A percentile compares a stretch with the other conserved stretches of the same genome.
Evolutionary conservation across 352 stramenopile genomes (phyloP).

Genomic region (Globisporangium carolinianum): DNA sequence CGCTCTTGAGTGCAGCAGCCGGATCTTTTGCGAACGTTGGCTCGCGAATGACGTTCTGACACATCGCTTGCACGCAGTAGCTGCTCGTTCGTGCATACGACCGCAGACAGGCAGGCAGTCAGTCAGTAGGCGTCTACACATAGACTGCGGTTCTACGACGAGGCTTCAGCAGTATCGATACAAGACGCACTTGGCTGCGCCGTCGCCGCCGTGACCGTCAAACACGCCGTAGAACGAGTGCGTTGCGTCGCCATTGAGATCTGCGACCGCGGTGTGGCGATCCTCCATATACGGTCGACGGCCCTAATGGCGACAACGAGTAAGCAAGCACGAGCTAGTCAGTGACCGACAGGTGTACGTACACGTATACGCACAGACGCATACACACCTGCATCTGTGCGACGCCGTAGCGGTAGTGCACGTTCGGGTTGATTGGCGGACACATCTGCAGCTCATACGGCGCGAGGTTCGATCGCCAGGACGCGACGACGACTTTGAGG

Average conservation of each 20-base stretch:
- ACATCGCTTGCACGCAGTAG: constrained; percentile 79
- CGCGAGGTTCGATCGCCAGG: constrained; percentile 41
- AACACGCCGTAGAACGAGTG: constrained; percentile 92
- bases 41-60: constrained; percentile 77
- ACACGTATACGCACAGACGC: not conserved
- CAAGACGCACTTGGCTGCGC: constrained; percentile 76
- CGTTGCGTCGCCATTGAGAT: constrained; percentile 73
- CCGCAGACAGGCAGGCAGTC: not conserved
- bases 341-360: too few relatives aligned
- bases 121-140: not conserved
- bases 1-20: constrained; percentile 62
- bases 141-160: not conserved
- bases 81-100: constrained; percentile 14
- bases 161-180: not conserved
- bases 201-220: constrained; percentile 89
- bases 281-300: constrained; percentile 90
- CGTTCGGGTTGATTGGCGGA: constrained; percentile 65
- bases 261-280: constrained; percentile 64
- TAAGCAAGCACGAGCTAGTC: not conserved
- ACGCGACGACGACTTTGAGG: constrained; percentile 52
- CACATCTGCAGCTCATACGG: constrained; percentile 69
- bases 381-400: constrained; percentile 61
- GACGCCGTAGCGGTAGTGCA: constrained; percentile 77
- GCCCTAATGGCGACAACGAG: constrained; percentile 20
- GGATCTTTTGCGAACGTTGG: constrained; percentile 60